phyloP scores from a whole-genome alignment of 495 filamentous ascomycete species.

The Neurospora sp. region DNA sequence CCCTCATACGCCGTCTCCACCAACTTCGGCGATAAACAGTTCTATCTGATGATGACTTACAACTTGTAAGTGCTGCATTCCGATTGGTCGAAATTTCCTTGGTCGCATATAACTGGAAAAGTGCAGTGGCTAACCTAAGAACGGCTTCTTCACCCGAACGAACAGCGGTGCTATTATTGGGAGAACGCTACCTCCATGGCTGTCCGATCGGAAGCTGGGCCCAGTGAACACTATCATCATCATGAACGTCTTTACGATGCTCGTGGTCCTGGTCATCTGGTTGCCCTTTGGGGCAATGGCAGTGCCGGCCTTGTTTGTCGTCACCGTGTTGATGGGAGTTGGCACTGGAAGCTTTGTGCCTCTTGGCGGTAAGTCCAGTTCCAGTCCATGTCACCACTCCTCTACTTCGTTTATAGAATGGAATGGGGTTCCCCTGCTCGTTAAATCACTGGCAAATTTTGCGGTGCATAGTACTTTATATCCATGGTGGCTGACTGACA shows the following conservation, averaged over 20 bases:
- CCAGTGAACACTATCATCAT: conserved; percentile 19
- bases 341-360: conserved; percentile 22
- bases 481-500: not conserved
- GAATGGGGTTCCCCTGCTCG: not conserved
- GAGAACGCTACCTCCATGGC: conserved; percentile 16
- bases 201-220: conserved; percentile 15
- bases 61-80: conserved; percentile 16
- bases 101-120: not conserved
- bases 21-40: conserved; percentile 14
- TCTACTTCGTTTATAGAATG: not conserved
- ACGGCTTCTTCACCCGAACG: not conserved
- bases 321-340: conserved; percentile 16
- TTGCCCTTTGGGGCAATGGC: conserved; percentile 14
- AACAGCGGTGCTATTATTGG: conserved; percentile 19
- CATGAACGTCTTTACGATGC: conserved; percentile 18
- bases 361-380: conserved; percentile 14
- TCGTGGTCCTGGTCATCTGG: conserved; percentile 13
- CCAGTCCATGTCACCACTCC: not conserved
- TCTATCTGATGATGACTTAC: conserved; percentile 23
- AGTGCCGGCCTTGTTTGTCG: conserved; percentile 10
- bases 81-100: not conserved
- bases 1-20: conserved; percentile 17
- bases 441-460: not conserved
- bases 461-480: not conserved
- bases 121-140: not conserved